Evolutionary conservation across 2,329 filamentous ascomycete genomes (phyloP).

Genomic region (Ascochyta fabae): DNA sequence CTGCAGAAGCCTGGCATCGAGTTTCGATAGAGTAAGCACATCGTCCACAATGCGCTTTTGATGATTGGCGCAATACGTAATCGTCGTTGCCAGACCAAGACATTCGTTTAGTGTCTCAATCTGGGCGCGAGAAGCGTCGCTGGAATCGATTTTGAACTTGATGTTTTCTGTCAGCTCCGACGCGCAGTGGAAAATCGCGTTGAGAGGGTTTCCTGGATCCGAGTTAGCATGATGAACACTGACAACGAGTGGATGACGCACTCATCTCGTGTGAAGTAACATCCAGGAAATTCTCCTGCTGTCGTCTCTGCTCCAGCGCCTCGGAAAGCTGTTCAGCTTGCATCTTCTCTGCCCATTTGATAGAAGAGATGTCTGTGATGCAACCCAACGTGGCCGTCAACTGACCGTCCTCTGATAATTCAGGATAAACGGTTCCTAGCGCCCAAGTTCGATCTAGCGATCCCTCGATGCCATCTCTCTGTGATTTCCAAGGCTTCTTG

Average conservation of each 20-base stretch:
- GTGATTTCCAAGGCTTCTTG: constrained; percentile 62
- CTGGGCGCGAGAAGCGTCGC: constrained; percentile 53
- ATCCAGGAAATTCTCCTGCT: constrained; percentile 81
- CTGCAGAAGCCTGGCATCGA: constrained; percentile 30
- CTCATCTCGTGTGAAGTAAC: constrained; percentile 77
- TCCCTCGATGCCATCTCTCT: constrained; percentile 59
- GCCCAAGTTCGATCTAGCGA: constrained; percentile 73
- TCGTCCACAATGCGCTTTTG: constrained; percentile 41
- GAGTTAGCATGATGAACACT: background rate
- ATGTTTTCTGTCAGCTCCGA: constrained; percentile 66
- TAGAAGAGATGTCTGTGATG: constrained; percentile 84
- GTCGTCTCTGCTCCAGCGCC: constrained; percentile 77
- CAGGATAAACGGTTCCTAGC: constrained; percentile 75
- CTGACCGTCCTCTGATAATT: constrained; percentile 65
- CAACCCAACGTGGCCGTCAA: constrained; percentile 78
- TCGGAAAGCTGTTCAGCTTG: constrained; percentile 78
- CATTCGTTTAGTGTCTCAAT: constrained; percentile 63
- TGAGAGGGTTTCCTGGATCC: constrained; percentile 64
- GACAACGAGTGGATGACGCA: background rate
- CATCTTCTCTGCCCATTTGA: constrained; percentile 81
- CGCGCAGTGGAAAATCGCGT: constrained; percentile 74
- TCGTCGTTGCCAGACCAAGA: constrained; percentile 49
- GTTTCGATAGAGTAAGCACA: constrained; percentile 26
- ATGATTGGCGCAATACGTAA: constrained; percentile 38
- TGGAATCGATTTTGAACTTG: constrained; percentile 55